These are phyloP conservation scores for Rhodomyrtus psidioides DNA, from an alignment of 441 rosid species.

Conservation along the genomic window DNA sequence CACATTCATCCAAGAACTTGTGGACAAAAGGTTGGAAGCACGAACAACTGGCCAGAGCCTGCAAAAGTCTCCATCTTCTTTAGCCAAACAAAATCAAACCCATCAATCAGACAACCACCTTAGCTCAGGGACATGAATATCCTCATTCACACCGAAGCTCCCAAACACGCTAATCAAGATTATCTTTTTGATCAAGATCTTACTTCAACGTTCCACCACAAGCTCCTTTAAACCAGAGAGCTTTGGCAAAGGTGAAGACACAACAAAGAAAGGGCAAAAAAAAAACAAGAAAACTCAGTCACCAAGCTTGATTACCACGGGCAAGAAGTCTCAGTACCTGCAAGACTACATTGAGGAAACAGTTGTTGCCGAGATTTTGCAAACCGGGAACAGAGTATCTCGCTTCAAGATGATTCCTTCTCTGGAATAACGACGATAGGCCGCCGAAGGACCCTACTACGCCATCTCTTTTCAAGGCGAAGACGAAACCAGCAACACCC, in stretches of 20 bases:
- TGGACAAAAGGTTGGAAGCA: slow-evolving; percentile 52
- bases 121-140: background rate
- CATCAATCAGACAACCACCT: background rate
- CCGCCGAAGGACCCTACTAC: slow-evolving; percentile 19
- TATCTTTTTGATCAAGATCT: background rate
- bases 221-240: background rate
- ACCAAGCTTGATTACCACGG: background rate
- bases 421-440: slow-evolving; percentile 17
- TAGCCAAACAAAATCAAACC: background rate
- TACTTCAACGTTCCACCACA: background rate
- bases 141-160: background rate
- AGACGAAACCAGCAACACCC: slow-evolving; percentile 42
- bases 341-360: slow-evolving; percentile 75
- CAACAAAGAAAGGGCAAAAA: background rate
- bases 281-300: background rate
- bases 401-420: slow-evolving; percentile 14
- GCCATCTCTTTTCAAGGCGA: slow-evolving; percentile 33
- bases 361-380: slow-evolving; percentile 75
- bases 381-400: slow-evolving; percentile 53
- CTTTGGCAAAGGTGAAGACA: background rate
- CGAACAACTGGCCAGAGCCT: slow-evolving; percentile 84
- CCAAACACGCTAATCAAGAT: background rate
- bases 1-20: slow-evolving; percentile 43
- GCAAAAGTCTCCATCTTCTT: slow-evolving; percentile 1
- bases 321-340: slow-evolving; percentile 37